Evolutionary conservation across 768 basidiomycete species (phyloP), one percentile per base, ranked within the genome.

Genomic region (Tylopilus balloui): DNA sequence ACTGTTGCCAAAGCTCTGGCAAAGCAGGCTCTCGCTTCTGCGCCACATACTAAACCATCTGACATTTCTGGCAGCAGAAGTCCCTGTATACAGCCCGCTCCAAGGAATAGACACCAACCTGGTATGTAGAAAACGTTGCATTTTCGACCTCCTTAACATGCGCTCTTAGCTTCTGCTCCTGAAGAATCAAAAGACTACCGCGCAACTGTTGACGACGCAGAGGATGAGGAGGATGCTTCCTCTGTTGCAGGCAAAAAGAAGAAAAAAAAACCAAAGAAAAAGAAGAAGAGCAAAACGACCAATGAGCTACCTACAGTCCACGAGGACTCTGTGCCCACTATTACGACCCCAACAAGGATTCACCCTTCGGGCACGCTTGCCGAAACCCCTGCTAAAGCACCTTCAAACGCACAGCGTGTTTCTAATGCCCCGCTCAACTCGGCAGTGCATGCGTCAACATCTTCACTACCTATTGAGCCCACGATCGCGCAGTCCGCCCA

Each of bases 141-240:
- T 17, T 42, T 19, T 28, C 10, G 15, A 46, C 8, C 17, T 24
- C 24, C 27, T 53, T 19, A 39, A 47, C 20, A 19, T 43, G 12
- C 34, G 0, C 48, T 24, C 35, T 25, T 46, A 68, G 59, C 20
- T 43, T 34, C 44, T 38, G 10, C 24, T 8, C 32, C 47, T 25
- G 41, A 69, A 64, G 56, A 72, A 66, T 52, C 69, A 68, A 42
- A 74, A 71, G 59, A 51, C 34, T 46, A 51, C 35, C 62, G 53
- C 7, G 72, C 77, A 13, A 85, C 83, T 0, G 74, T 85, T 9
- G 87, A 88, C 58, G 86, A 90, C 35, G 83, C 79, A 0, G 84
- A 86, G 42, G 88, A 88, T 42, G 86, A 85, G 60, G 84, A 75
- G 4, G 68, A 65, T 1, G 46, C 59, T 24, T 40, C 62, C 0